These are phyloP conservation scores for Hibiscus trionum DNA, from an alignment of 345 rosid species.

Conservation along the genomic window DNA sequence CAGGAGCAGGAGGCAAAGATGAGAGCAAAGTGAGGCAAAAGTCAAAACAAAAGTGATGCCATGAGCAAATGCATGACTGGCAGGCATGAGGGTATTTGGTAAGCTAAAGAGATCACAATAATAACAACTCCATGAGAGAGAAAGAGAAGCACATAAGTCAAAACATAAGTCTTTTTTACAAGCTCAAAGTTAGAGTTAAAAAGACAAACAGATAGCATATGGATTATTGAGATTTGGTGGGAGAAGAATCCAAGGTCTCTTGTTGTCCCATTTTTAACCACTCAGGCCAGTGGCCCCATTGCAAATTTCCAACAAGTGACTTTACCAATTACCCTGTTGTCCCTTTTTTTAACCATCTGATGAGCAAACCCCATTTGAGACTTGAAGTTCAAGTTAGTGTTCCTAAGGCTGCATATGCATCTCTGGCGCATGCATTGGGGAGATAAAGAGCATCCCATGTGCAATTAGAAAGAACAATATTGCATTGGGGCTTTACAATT, in stretches of 20 bases:
- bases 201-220: neutral
- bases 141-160: conserved; percentile 10
- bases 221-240: neutral
- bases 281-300: neutral
- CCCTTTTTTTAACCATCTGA: neutral
- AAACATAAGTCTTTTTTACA: conserved; percentile 6
- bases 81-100: conserved; percentile 1
- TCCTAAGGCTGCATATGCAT: neutral
- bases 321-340: neutral
- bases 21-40: neutral
- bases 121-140: conserved; percentile 6
- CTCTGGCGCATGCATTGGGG: neutral
- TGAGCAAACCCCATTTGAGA: neutral
- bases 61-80: neutral
- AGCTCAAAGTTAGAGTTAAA: neutral
- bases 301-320: neutral
- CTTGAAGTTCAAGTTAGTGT: neutral
- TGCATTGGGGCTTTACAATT: neutral
- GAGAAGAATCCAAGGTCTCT: neutral
- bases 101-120: neutral
- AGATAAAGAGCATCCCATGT: neutral
- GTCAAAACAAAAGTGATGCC: conserved; percentile 1
- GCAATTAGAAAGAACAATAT: neutral
- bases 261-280: neutral
- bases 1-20: neutral